Percentiles rank a stretch among this genome's conserved stretches.
These are phyloP conservation scores for Penicillium simplicissimum DNA, from an alignment of 495 filamentous ascomycete genomes.

Conservation along the genomic window DNA sequence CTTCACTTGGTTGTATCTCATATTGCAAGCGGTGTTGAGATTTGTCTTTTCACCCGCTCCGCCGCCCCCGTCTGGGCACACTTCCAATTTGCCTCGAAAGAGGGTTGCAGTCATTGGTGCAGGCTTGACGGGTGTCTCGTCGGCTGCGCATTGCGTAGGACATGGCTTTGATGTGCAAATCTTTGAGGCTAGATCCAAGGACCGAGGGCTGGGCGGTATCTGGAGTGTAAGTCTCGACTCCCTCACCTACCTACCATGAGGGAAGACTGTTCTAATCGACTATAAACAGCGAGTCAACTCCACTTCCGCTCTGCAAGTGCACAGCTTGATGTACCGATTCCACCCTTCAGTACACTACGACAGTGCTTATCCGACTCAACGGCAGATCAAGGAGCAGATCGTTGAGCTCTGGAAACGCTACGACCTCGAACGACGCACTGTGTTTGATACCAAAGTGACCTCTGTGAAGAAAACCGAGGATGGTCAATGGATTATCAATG, in stretches of 20 bases:
- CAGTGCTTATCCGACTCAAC: conserved; percentile 71
- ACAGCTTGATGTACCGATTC: conserved; percentile 87
- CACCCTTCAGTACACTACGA: conserved; percentile 75
- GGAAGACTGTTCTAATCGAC: background rate
- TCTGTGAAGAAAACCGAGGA: conserved; percentile 66
- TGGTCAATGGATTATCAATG: conserved; percentile 80
- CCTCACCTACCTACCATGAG: background rate
- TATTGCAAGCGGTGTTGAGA: conserved; percentile 66
- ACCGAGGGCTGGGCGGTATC: conserved; percentile 71
- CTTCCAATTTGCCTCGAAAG: conserved; percentile 47
- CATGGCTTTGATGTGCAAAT: conserved; percentile 83
- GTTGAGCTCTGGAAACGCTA: conserved; percentile 74
- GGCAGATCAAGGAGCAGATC: conserved; percentile 72
- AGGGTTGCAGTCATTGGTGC: conserved; percentile 81
- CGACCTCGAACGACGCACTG: conserved; percentile 66
- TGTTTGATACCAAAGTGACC: conserved; percentile 67
- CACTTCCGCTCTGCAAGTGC: conserved; percentile 78
- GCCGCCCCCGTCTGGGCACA: conserved; percentile 54
- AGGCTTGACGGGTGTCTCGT: conserved; percentile 78
- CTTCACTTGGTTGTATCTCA: conserved; percentile 61
- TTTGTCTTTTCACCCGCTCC: conserved; percentile 69
- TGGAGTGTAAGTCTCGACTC: conserved; percentile 65
- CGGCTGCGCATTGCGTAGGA: conserved; percentile 80
- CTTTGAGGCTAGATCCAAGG: conserved; percentile 67
- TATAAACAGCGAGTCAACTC: conserved; percentile 69